A percentile compares a stretch with the other conserved stretches of the same genome.
phyloP scores from a whole-genome alignment of 805 yeast species.

The Candida stauntonica region DNA sequence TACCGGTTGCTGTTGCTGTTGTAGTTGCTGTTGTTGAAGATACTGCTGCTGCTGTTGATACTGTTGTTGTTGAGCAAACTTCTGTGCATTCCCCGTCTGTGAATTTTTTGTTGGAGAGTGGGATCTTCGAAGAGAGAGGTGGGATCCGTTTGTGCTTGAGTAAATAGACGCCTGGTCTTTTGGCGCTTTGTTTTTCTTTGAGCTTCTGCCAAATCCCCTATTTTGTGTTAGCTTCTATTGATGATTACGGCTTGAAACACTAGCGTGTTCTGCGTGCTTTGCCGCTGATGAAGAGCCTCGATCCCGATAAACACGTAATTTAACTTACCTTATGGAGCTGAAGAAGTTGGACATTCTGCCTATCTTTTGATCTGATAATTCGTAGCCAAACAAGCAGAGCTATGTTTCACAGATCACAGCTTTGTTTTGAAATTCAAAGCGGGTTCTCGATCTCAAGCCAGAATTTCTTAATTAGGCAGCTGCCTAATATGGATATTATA shows the following conservation, averaged over 20 bases:
- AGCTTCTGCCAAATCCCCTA: conserved; percentile 53
- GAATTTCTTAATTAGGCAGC: too few species aligned
- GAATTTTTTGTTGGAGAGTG: conserved; percentile 35
- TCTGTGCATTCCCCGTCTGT: conserved; percentile 24
- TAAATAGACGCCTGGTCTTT: conserved; percentile 29
- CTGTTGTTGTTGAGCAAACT: conserved; percentile 18
- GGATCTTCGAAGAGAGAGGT: conserved; percentile 42
- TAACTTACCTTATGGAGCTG: conserved; percentile 16
- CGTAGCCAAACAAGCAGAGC: too few species aligned
- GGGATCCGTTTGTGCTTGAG: conserved; percentile 43
- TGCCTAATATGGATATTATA: too few species aligned
- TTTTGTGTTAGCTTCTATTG: not conserved
- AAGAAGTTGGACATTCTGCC: conserved; percentile 11
- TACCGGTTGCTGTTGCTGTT: conserved; percentile 4
- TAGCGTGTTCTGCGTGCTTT: too few species aligned
- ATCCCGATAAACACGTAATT: not conserved
- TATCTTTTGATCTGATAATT: not conserved
- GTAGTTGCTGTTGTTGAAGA: conserved; percentile 20
- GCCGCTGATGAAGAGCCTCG: too few species aligned
- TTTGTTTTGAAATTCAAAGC: too few species aligned
- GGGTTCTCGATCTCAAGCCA: too few species aligned
- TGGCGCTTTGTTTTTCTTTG: conserved; percentile 40
- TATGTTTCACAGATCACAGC: too few species aligned
- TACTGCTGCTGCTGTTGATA: conserved; percentile 21
- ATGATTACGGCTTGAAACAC: too few species aligned